A percentile compares a stretch with the other conserved stretches of the same genome.
Evolutionary conservation across 306 rosid species (phyloP).

Genomic region (Gynostemma pentaphyllum): DNA sequence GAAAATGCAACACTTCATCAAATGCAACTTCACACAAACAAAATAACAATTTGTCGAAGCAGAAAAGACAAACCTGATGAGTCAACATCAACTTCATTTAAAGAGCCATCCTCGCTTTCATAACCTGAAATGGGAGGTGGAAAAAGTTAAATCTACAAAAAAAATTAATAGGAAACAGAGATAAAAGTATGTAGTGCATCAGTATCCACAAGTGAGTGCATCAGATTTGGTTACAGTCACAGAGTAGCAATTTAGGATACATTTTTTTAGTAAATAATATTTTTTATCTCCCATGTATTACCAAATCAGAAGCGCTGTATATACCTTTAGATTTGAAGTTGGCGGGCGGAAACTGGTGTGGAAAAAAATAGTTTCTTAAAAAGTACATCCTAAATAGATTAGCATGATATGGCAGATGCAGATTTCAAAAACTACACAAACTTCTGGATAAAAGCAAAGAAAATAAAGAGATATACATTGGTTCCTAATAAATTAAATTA

Average conservation of each 20-base stretch:
- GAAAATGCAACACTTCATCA: neutral
- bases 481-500: neutral
- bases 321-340: neutral
- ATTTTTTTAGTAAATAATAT: neutral
- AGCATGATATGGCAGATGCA: neutral
- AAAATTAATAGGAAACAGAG: neutral
- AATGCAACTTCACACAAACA: neutral
- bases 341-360: too few species aligned
- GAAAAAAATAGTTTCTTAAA: neutral
- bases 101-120: constrained; percentile 65
- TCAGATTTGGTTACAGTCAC: neutral
- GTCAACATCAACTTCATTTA: constrained; percentile 36
- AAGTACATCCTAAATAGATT: neutral
- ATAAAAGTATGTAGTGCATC: neutral
- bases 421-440: neutral
- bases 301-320: neutral
- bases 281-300: neutral
- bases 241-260: neutral
- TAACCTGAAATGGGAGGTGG: constrained; percentile 47
- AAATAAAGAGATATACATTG: neutral
- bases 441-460: neutral
- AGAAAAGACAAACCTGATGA: constrained; percentile 27
- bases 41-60: neutral
- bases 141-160: neutral
- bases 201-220: neutral